A percentile compares a stretch with the other conserved stretches of the same genome.
phyloP scores from a whole-genome alignment of 2,329 filamentous ascomycete genomes.

The Xylariaceae sp. region DNA sequence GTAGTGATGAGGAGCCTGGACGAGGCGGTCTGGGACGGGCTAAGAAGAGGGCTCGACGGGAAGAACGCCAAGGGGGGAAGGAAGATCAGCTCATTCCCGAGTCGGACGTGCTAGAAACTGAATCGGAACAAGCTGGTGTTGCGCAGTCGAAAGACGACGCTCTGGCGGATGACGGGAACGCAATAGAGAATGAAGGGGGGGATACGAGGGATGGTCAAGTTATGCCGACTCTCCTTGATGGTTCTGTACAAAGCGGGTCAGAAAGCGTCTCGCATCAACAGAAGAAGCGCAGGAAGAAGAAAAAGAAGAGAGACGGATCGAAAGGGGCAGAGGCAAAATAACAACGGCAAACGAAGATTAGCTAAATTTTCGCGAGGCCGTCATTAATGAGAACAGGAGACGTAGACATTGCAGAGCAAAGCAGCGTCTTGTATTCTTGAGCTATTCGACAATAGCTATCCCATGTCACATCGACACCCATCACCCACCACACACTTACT shows the following conservation, averaged over 20 bases:
- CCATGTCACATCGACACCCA: not conserved
- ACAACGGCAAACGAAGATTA: not conserved
- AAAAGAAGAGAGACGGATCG: constrained; percentile 22
- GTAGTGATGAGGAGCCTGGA: constrained; percentile 32
- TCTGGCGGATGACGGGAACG: not conserved
- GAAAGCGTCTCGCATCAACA: constrained; percentile 16
- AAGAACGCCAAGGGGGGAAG: constrained; percentile 4
- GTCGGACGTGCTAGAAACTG: not conserved
- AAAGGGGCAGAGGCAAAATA: constrained; percentile 3
- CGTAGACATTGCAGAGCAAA: not conserved
- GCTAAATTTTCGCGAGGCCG: not conserved
- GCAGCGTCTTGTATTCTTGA: not conserved
- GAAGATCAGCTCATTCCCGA: not conserved
- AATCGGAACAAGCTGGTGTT: not conserved
- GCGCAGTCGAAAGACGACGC: not conserved
- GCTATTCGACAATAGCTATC: not conserved
- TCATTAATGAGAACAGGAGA: not conserved
- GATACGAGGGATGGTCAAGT: not conserved
- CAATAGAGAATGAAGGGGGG: not conserved
- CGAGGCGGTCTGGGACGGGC: constrained; percentile 32
- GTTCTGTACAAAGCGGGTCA: not conserved
- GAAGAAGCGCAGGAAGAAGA: constrained; percentile 32
- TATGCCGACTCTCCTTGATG: not conserved
- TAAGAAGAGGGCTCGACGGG: constrained; percentile 27
- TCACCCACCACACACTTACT: constrained; percentile 3